A percentile compares a stretch with the other conserved stretches of the same genome.
These are phyloP conservation scores for Sungouiella blattae DNA, from an alignment of 805 yeast species.

Conservation along the genomic window DNA sequence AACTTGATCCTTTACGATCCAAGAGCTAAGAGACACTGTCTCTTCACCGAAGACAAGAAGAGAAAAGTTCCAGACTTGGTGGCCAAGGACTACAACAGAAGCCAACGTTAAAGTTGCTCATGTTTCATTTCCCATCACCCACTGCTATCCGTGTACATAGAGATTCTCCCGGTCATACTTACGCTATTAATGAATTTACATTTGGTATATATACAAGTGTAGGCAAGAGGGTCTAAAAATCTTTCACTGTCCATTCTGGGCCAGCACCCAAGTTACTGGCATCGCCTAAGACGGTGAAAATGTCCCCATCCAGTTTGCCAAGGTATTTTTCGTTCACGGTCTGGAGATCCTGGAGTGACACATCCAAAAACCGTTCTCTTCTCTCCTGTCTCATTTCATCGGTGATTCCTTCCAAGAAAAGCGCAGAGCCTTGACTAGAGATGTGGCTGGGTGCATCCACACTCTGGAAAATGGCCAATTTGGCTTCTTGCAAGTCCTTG, in stretches of 20 bases:
- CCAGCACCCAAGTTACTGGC: constrained; percentile 22
- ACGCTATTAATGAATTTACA: too few species aligned
- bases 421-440: constrained; percentile 67
- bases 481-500: constrained; percentile 81
- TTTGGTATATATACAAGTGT: constrained; percentile 1
- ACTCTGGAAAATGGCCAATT: constrained; percentile 84
- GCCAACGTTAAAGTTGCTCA: too few species aligned
- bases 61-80: constrained; percentile 62
- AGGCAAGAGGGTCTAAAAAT: neutral
- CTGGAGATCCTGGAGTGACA: constrained; percentile 56
- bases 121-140: constrained; percentile 11
- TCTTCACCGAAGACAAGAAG: constrained; percentile 84
- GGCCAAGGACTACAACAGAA: constrained; percentile 34
- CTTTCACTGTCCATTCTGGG: constrained; percentile 17
- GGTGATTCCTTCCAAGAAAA: constrained; percentile 66
- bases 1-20: constrained; percentile 53
- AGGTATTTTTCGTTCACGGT: constrained; percentile 69
- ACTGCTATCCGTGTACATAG: constrained; percentile 6
- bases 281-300: constrained; percentile 47
- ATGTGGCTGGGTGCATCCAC: constrained; percentile 88
- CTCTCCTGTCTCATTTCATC: constrained; percentile 78
- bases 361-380: constrained; percentile 70
- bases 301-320: constrained; percentile 20
- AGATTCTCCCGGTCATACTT: too few species aligned
- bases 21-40: constrained; percentile 79